Conservation (phyloP, 176 grass and related monocot species). For the Eleusine indica region DNA sequence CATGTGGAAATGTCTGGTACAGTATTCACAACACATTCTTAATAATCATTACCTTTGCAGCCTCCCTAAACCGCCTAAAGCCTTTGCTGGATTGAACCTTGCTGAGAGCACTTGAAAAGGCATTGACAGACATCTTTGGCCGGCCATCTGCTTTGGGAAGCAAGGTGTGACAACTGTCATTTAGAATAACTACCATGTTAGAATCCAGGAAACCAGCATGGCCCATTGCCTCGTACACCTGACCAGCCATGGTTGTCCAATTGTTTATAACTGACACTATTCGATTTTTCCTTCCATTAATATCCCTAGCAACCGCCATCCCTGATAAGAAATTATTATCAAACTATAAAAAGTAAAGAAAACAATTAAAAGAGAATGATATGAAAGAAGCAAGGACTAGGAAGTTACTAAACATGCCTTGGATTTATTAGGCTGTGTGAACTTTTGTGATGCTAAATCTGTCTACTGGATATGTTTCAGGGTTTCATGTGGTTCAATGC, state of each 20-base stretch:
- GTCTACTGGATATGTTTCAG: background rate
- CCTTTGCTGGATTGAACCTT: slow-evolving; percentile 80
- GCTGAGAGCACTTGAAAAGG: slow-evolving; percentile 74
- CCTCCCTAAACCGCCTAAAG: slow-evolving; percentile 78
- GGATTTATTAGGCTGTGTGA: slow-evolving; percentile 20
- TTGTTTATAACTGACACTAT: slow-evolving; percentile 78
- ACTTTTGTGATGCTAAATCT: slow-evolving; percentile 29
- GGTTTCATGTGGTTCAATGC: background rate
- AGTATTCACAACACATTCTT: background rate
- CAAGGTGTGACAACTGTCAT: slow-evolving; percentile 61
- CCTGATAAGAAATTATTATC: slow-evolving; percentile 48
- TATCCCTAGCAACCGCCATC: slow-evolving; percentile 79
- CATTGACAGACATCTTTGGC: slow-evolving; percentile 61
- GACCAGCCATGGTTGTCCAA: slow-evolving; percentile 82
- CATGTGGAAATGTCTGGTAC: background rate
- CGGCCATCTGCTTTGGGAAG: slow-evolving; percentile 54
- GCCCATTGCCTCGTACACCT: slow-evolving; percentile 81
- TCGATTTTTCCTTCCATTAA: slow-evolving; percentile 70
- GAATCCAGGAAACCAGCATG: slow-evolving; percentile 78
- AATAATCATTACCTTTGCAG: slow-evolving; percentile 64
- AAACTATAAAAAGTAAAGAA: slow-evolving; percentile 35
- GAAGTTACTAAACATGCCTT: background rate
- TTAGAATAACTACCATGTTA: slow-evolving; percentile 88
- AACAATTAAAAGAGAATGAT: slow-evolving; percentile 1
- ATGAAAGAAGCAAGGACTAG: slow-evolving; percentile 22